Evolutionary conservation across 2,329 filamentous ascomycete genomes (phyloP), one percentile per base, ranked within the genome.

Genomic region (Sclerotinia glacialis): DNA sequence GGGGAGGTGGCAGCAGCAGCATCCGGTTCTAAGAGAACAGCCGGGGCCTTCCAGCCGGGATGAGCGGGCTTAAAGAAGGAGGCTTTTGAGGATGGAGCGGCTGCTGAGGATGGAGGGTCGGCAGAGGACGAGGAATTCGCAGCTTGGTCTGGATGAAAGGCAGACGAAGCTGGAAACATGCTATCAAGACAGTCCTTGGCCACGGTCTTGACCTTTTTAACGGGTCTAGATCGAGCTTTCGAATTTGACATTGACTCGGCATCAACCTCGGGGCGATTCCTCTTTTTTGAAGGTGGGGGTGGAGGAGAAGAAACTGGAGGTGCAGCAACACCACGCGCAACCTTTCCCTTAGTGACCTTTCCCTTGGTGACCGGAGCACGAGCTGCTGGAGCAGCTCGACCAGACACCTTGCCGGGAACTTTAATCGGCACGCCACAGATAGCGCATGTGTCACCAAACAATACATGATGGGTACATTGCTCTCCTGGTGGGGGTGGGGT

Each of bases 281-380:
- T 54, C 28, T 34, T 14, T 28, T 12, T 47, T 1, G 42, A 34
- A n/a, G 3, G 4, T 18, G 42, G 26, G 3, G 50, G 21, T 6
- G 42, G 23, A 11, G 7, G 21, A n/a, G 56, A 47, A 37, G 26
- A 16, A n/a, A 9, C 18, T 28, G 18, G 6, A 46, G 18, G 6
- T 21, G 44, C 44, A n/a, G 44, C 14, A 40, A 40, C 37, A 5
- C 12, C 14, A n/a, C n/a, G n/a, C n/a, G n/a, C n/a, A 5, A 40
- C 0, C 37, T 16, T 16, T 0, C 5, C 14, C 2, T 16, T 40
- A 6, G 37, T 4, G 2, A 40, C 0, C 37, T 16, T 16, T 0
- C 5, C 14, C 2, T 16, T 40, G 2, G 37, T 4, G 37, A 40
- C 5, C 12, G 37, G 37, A 40, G 31, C 31, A 31, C 4, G 5